Percentiles rank a stretch among this genome's conserved stretches.
Conservation (phyloP, 805 yeast genomes). For the Wickerhamiella allomyrinae region DNA sequence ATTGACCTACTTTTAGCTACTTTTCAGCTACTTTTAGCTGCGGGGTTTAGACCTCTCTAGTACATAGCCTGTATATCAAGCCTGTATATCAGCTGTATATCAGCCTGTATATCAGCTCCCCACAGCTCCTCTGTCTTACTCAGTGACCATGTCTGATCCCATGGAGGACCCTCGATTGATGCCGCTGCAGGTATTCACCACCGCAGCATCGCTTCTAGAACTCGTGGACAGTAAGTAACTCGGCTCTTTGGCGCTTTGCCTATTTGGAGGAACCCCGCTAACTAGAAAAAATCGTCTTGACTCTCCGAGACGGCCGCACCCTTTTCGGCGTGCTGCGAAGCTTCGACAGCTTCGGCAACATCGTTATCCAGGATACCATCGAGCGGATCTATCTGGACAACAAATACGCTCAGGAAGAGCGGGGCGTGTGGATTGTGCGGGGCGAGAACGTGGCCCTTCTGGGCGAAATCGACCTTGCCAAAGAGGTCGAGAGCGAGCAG, state of each 20-base stretch:
- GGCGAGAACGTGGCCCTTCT: constrained; percentile 92
- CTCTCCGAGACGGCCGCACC: constrained; percentile 79
- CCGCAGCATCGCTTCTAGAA: constrained; percentile 30
- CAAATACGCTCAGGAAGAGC: constrained; percentile 56
- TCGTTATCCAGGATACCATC: constrained; percentile 79
- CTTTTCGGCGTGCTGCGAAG: constrained; percentile 83
- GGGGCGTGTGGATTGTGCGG: constrained; percentile 77
- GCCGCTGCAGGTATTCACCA: constrained; percentile 31
- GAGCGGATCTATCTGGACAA: constrained; percentile 50
- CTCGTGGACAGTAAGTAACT: constrained; percentile 27
- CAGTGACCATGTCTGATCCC: constrained; percentile 13
- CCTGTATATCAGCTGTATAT: too few relatives aligned
- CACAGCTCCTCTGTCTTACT: too few relatives aligned
- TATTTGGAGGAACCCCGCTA: not conserved
- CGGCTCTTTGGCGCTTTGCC: not conserved
- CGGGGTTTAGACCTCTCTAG: too few relatives aligned
- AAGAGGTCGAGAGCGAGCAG: constrained; percentile 41
- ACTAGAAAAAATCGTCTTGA: constrained; percentile 49
- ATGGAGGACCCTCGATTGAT: constrained; percentile 15
- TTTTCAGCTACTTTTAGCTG: too few relatives aligned
- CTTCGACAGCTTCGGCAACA: constrained; percentile 83
- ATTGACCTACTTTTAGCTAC: too few relatives aligned
- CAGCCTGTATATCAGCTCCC: too few relatives aligned
- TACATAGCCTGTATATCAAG: too few relatives aligned
- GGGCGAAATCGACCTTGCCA: constrained; percentile 86